Percentiles rank a stretch among this genome's conserved stretches.
phyloP scores from a whole-genome alignment of 257 asterid genomes.

The Solanum bulbocastanum region DNA sequence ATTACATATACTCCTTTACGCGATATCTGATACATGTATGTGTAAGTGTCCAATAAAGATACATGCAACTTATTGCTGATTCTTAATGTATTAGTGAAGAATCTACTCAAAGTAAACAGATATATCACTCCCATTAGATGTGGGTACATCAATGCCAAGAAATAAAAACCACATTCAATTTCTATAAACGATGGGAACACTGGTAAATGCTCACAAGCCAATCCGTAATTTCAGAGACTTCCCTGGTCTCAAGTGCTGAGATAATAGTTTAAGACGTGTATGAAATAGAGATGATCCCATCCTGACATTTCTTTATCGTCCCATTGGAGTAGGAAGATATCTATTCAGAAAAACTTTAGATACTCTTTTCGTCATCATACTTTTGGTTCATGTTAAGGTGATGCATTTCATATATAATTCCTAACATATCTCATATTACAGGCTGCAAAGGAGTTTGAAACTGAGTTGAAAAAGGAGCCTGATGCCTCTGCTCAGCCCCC shows the following conservation, averaged over 20 bases:
- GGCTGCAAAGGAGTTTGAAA: conserved; percentile 92
- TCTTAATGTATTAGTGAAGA: background rate
- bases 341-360: background rate
- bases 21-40: background rate
- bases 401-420: background rate
- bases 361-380: background rate
- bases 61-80: background rate
- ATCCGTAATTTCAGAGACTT: background rate
- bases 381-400: background rate
- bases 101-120: background rate
- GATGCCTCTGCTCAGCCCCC: conserved; percentile 34
- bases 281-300: background rate
- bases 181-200: background rate
- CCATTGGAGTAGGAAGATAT: background rate
- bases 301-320: no score
- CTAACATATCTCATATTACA: conserved; percentile 3
- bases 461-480: conserved; percentile 64
- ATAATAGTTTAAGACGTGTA: background rate
- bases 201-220: background rate
- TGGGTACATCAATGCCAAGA: background rate
- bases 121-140: background rate
- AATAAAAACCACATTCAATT: background rate
- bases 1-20: background rate
- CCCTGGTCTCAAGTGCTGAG: background rate
- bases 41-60: background rate